A percentile compares a stretch with the other conserved stretches of the same genome.
Evolutionary conservation across 768 basidiomycete genomes (phyloP).

Genomic region (Gloeophyllum trabeum): DNA sequence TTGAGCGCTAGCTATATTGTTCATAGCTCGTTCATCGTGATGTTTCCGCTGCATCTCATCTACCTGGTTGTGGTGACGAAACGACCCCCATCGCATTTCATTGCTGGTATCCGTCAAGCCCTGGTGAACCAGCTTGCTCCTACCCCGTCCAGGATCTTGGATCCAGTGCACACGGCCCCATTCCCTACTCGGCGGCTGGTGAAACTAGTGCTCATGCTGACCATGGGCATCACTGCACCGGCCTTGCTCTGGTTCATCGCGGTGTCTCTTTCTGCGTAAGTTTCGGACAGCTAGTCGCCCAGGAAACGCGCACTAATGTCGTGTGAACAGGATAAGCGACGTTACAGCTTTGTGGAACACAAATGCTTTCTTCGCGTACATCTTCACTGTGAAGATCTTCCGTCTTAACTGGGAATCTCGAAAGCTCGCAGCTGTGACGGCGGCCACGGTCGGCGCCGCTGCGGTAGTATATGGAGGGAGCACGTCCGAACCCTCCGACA

Average conservation of each 20-base stretch:
- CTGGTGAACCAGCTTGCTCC: conserved; percentile 23
- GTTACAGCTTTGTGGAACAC: conserved; percentile 79
- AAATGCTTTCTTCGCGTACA: conserved; percentile 85
- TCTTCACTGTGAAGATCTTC: conserved; percentile 69
- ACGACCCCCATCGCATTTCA: conserved; percentile 34
- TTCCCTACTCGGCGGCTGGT: conserved; percentile 25
- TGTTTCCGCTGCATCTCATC: conserved; percentile 75
- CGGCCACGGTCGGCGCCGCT: conserved; percentile 76
- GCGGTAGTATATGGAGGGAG: conserved; percentile 76
- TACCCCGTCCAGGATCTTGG: not conserved
- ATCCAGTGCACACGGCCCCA: conserved; percentile 1
- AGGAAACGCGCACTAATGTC: not conserved
- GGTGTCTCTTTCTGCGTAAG: conserved; percentile 63
- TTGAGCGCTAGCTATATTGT: conserved; percentile 59
- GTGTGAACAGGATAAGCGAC: conserved; percentile 53
- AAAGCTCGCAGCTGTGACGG: conserved; percentile 57
- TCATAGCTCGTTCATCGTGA: conserved; percentile 68
- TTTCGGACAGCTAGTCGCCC: conserved; percentile 5
- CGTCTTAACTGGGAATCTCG: conserved; percentile 49
- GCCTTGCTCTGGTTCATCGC: conserved; percentile 68
- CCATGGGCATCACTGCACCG: conserved; percentile 51
- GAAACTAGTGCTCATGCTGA: conserved; percentile 22
- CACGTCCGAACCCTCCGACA: conserved; percentile 15
- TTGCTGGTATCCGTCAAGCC: conserved; percentile 38
- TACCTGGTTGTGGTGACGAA: conserved; percentile 44